Percentiles rank a stretch among this genome's conserved stretches.
These are phyloP conservation scores for Betula pendula DNA, from an alignment of 306 rosid species.

Conservation along the genomic window DNA sequence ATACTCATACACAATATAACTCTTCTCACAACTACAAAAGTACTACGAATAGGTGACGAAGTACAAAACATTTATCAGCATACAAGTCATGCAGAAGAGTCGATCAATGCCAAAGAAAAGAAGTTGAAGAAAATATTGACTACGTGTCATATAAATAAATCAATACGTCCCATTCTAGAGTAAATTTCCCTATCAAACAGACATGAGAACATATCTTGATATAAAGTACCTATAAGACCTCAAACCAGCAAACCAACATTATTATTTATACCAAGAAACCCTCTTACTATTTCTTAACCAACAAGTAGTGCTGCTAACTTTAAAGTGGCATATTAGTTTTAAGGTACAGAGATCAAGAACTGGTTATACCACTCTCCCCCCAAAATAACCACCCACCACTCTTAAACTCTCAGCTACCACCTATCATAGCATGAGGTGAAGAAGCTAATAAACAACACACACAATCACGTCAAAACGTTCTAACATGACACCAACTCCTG, in stretches of 20 bases:
- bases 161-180: neutral
- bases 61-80: too few relatives aligned
- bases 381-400: neutral
- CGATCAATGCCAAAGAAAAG: neutral
- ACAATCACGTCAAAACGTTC: neutral
- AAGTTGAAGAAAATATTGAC: neutral
- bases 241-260: neutral
- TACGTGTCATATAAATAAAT: neutral
- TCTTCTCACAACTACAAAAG: constrained; percentile 2
- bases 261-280: neutral
- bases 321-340: neutral
- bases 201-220: neutral
- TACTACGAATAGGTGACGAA: neutral
- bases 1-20: neutral
- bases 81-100: too few relatives aligned
- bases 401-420: constrained; percentile 4
- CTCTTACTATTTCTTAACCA: neutral
- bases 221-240: neutral
- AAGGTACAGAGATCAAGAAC: neutral
- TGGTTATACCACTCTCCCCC: neutral
- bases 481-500: neutral
- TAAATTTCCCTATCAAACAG: neutral
- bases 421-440: neutral
- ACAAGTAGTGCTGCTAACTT: neutral
- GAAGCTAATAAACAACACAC: neutral